A percentile compares a stretch with the other conserved stretches of the same genome.
These are phyloP conservation scores for Bryum argenteum DNA, from an alignment of 225 moss, liverwort and hornwort species.

Conservation along the genomic window DNA sequence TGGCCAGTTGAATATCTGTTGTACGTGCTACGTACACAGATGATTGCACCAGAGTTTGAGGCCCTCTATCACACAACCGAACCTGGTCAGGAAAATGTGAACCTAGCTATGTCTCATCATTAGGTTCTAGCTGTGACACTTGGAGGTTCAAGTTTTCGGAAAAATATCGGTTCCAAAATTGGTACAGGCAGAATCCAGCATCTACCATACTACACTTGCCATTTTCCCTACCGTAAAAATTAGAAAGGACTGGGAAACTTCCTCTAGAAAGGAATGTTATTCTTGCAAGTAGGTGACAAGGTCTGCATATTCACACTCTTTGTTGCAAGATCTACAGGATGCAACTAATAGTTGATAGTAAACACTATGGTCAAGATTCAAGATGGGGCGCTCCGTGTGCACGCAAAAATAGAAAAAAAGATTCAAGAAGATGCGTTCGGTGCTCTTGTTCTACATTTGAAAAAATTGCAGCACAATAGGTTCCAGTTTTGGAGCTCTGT, in stretches of 20 bases:
- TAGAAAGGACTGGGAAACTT: no score
- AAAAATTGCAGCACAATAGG: not conserved
- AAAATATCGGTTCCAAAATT: not conserved
- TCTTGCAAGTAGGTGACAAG: not conserved
- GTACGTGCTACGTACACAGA: not conserved
- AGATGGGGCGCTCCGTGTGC: not conserved
- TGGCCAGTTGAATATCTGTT: not conserved
- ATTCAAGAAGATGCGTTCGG: not conserved
- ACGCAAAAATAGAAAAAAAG: not conserved
- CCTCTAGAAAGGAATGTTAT: not conserved
- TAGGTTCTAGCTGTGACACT: slow-evolving; percentile 1
- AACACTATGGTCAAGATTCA: not conserved
- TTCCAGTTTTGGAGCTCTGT: slow-evolving; percentile 12
- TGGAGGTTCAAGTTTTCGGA: not conserved
- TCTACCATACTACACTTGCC: not conserved
- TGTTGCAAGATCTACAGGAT: not conserved
- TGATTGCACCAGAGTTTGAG: not conserved
- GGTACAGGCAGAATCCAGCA: slow-evolving; percentile 1
- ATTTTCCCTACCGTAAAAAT: not conserved
- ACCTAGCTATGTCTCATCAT: not conserved
- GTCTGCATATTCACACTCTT: slow-evolving; percentile 5
- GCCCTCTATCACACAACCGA: not conserved
- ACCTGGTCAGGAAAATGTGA: not conserved
- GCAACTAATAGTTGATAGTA: slow-evolving; percentile 11
- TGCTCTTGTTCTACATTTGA: not conserved